phyloP scores from a whole-genome alignment of 75 land plant species.

The Cupressus sempervirens region DNA sequence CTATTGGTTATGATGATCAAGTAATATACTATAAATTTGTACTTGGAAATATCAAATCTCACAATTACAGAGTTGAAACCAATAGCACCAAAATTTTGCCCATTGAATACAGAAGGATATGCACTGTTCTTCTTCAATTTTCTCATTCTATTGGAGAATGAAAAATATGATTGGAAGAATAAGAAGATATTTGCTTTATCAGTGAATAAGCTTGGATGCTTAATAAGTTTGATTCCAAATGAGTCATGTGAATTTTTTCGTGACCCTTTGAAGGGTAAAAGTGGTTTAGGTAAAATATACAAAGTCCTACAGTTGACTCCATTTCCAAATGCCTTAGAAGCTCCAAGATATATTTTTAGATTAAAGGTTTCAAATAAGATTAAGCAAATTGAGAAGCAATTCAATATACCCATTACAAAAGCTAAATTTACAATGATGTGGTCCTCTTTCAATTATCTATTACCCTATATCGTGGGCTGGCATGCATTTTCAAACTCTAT shows the following conservation, averaged over 20 bases:
- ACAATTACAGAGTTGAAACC: background rate
- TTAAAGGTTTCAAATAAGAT: conserved; percentile 64
- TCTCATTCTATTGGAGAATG: conserved; percentile 61
- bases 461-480: conserved; percentile 72
- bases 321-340: conserved; percentile 63
- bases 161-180: conserved; percentile 74
- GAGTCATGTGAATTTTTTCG: conserved; percentile 79
- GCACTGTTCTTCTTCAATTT: conserved; percentile 58
- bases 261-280: conserved; percentile 70
- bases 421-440: conserved; percentile 48
- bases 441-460: conserved; percentile 51
- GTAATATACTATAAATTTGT: conserved; percentile 50
- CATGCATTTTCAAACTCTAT: conserved; percentile 47
- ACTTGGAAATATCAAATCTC: conserved; percentile 22
- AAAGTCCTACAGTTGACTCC: conserved; percentile 71
- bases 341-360: conserved; percentile 64
- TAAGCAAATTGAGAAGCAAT: conserved; percentile 48
- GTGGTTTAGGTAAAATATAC: conserved; percentile 69
- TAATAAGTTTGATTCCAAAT: conserved; percentile 49
- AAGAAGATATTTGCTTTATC: conserved; percentile 74
- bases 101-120: too few relatives aligned
- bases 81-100: too few relatives aligned
- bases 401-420: conserved; percentile 54
- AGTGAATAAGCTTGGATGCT: conserved; percentile 57
- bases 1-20: conserved; percentile 97